These are phyloP conservation scores for Wickerhamomyces hampshirensis DNA, from an alignment of 805 yeast species.

Conservation along the genomic window DNA sequence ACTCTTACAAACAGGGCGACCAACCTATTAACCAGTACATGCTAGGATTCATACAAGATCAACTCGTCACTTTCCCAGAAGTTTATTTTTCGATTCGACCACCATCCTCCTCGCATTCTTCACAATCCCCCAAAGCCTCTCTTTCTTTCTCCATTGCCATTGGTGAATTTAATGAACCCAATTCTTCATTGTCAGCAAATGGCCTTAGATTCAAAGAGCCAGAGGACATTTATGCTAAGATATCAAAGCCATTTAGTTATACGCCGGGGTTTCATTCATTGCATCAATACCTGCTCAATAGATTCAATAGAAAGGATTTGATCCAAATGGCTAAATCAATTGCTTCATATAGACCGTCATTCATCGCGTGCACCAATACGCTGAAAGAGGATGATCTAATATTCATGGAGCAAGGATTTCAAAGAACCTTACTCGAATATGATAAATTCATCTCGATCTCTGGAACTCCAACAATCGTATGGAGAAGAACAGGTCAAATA, in stretches of 20 bases:
- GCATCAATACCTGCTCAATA: slow-evolving; percentile 60
- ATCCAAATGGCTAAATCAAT: slow-evolving; percentile 81
- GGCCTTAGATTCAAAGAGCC: slow-evolving; percentile 56
- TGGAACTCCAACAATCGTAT: slow-evolving; percentile 92
- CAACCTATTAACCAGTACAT: slow-evolving; percentile 61
- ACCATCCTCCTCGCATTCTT: background rate
- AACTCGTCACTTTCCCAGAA: slow-evolving; percentile 51
- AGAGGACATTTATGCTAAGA: slow-evolving; percentile 72
- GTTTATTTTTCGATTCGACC: slow-evolving; percentile 24
- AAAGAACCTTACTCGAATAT: slow-evolving; percentile 83
- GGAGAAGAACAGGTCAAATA: slow-evolving; percentile 95
- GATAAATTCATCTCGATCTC: slow-evolving; percentile 77
- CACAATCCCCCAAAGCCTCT: background rate
- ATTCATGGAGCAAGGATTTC: slow-evolving; percentile 95
- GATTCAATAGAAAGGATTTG: slow-evolving; percentile 67
- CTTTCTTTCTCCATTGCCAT: slow-evolving; percentile 25
- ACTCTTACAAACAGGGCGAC: slow-evolving; percentile 44
- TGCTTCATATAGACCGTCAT: slow-evolving; percentile 89
- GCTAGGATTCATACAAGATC: slow-evolving; percentile 45
- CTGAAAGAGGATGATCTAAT: slow-evolving; percentile 87
- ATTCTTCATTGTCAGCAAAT: slow-evolving; percentile 19
- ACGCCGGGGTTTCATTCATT: slow-evolving; percentile 87
- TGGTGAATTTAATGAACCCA: slow-evolving; percentile 14
- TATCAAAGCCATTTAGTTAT: slow-evolving; percentile 75
- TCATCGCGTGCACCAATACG: slow-evolving; percentile 87